Percentiles rank a stretch among this genome's conserved stretches.
These are phyloP conservation scores for Xylaria sp. DNA, from an alignment of 2,329 filamentous ascomycete species.

Conservation along the genomic window DNA sequence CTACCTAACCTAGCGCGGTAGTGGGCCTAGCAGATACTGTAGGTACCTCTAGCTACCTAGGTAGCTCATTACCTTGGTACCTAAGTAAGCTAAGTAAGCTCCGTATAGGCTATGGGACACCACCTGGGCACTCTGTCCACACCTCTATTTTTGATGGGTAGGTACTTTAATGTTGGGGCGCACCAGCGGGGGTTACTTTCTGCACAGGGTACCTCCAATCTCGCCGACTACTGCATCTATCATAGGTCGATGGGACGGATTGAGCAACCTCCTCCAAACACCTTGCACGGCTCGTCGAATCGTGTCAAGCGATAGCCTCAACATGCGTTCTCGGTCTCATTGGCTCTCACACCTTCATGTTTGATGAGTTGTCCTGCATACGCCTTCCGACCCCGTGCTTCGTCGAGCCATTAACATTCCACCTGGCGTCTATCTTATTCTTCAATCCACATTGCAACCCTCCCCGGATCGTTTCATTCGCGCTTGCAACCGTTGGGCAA, in stretches of 20 bases:
- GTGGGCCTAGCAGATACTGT: not conserved
- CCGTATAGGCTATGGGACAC: no score
- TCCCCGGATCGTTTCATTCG: conserved; percentile 36
- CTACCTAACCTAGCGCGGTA: not conserved
- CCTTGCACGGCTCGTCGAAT: conserved; percentile 24
- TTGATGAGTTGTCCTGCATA: conserved; percentile 48
- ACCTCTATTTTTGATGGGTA: not conserved
- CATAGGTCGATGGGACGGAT: conserved; percentile 16
- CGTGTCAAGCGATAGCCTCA: conserved; percentile 43
- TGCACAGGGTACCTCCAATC: conserved; percentile 28
- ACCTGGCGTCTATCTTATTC: conserved; percentile 39
- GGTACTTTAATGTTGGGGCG: conserved; percentile 23
- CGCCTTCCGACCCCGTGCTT: conserved; percentile 36
- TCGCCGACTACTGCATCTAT: conserved; percentile 5
- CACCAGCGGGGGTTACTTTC: not conserved
- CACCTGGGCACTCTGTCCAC: no score
- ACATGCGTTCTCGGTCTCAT: conserved; percentile 29
- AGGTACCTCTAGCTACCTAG: not conserved
- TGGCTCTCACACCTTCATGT: conserved; percentile 35
- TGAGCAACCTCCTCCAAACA: conserved; percentile 20
- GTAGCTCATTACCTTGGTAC: not conserved
- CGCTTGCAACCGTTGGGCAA: conserved; percentile 44
- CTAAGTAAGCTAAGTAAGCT: not conserved
- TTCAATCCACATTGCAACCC: conserved; percentile 43
- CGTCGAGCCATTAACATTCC: conserved; percentile 39